Conservation (phyloP, 1,139 yeast genomes). For the Diutina pseudorugosa region DNA sequence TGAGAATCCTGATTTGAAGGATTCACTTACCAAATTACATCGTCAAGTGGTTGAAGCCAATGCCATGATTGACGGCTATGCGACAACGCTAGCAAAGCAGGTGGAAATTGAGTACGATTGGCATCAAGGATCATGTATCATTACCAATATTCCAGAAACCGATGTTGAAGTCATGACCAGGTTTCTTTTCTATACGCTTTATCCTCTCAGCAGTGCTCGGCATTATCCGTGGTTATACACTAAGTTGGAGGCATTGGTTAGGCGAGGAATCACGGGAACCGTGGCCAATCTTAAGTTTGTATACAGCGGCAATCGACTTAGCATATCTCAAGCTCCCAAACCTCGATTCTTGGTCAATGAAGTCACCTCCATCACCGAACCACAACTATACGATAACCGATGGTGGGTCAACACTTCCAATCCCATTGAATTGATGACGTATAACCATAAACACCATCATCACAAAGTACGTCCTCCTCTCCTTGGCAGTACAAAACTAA, state of each 20-base stretch:
- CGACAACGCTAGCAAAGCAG: conserved; percentile 8
- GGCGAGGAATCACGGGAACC: not conserved
- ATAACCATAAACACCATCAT: not conserved
- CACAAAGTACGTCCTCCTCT: not conserved
- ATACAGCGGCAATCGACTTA: too few relatives aligned
- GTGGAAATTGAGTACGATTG: conserved; percentile 8
- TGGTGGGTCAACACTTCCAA: not conserved
- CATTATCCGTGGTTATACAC: conserved; percentile 38
- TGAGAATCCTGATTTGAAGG: conserved; percentile 15
- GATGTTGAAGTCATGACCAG: conserved; percentile 6
- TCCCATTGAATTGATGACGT: not conserved
- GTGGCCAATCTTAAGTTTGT: not conserved
- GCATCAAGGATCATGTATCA: conserved; percentile 4
- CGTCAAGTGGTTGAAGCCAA: conserved; percentile 12
- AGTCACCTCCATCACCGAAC: not conserved
- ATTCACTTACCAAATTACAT: conserved; percentile 32
- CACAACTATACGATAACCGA: not conserved
- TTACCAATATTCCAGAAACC: not conserved
- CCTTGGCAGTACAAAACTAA: not conserved
- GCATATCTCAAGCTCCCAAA: not conserved
- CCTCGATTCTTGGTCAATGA: not conserved
- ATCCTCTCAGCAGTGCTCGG: conserved; percentile 25
- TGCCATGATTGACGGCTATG: conserved; percentile 10
- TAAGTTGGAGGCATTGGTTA: conserved; percentile 17
- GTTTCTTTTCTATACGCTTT: conserved; percentile 18